Percentiles rank a stretch among this genome's conserved stretches.
Conservation (phyloP, 257 asterid species). For the Solanum appendiculatum region DNA sequence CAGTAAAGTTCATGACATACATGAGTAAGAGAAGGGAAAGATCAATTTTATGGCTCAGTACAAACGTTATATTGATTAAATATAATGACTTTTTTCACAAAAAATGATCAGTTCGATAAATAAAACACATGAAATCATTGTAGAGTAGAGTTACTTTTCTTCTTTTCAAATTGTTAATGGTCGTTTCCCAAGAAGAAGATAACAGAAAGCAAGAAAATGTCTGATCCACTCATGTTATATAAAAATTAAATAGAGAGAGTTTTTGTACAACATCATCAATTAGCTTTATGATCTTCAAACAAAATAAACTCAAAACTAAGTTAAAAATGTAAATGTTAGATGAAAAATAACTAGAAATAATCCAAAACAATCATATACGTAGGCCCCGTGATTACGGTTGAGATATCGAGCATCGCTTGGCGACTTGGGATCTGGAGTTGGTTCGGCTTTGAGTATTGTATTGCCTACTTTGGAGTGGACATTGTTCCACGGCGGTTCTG, state of each 20-base stretch:
- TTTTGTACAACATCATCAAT: neutral
- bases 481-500: no score
- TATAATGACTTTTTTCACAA: neutral
- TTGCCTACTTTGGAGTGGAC: no score
- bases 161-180: neutral
- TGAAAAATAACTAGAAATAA: neutral
- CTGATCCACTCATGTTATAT: neutral
- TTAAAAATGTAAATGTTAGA: neutral
- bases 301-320: neutral
- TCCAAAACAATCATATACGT: neutral
- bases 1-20: no score
- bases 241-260: neutral
- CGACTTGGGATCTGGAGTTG: no score
- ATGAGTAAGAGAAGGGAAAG: no score
- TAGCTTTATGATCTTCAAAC: neutral
- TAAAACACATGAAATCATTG: neutral
- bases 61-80: neutral
- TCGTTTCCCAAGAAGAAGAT: neutral
- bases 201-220: neutral
- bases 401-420: no score
- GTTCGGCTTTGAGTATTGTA: no score
- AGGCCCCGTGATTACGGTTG: no score
- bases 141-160: neutral
- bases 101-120: neutral
- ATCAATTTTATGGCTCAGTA: neutral